Evolutionary conservation across 179 eudicot genomes (phyloP), one percentile per base, ranked within the genome.

Genomic region (Beta corolliflora): DNA sequence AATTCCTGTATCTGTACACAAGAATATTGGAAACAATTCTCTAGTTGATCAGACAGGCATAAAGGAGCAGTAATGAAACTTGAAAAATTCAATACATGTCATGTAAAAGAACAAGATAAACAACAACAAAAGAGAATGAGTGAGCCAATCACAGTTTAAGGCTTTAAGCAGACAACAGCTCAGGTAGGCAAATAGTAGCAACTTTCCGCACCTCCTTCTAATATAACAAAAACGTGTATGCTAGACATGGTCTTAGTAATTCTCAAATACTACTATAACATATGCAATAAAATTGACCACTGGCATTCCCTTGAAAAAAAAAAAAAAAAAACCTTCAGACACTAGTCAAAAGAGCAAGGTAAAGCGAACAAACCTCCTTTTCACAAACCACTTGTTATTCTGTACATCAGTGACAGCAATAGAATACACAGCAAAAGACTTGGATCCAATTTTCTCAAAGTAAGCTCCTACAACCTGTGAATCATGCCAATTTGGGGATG

Each of bases 391-490:
- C 77, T 95, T 91, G 76, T 83, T 91, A 70, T 81, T 89, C 79
- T 91, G 91, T 44, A 89, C 91, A 83, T 93, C 98, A 71, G 91
- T 91, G 79, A 96, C 99, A 59, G 98, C 98, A 84, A 96, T 89
- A 56, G 97, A 90, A 83, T 96, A 94, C 65, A 96, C 98, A 61
- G 99, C 98, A 92, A 96, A 96, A 76, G 99, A 91, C 82, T 91
- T 94, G 81, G 99, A 93, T 25, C 90, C 97, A 78, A 88, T 86
- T 82, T 93, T 92, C 90, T 96, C 98, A 85, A 93, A 96, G 87
- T 90, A 94, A 65, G 98, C 99, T 74, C 99, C 99, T 54, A 92
- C 53, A 78, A 94, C 98, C 99, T 96, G 93, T 53, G 58, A 73
- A 80, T 46, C 11, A 81, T 50, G 80, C 21, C 29, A 77, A 77